Evolutionary conservation across 2,329 filamentous ascomycete species (phyloP), one percentile per base, ranked within the genome.

Genomic region (Colletotrichum tropicale): DNA sequence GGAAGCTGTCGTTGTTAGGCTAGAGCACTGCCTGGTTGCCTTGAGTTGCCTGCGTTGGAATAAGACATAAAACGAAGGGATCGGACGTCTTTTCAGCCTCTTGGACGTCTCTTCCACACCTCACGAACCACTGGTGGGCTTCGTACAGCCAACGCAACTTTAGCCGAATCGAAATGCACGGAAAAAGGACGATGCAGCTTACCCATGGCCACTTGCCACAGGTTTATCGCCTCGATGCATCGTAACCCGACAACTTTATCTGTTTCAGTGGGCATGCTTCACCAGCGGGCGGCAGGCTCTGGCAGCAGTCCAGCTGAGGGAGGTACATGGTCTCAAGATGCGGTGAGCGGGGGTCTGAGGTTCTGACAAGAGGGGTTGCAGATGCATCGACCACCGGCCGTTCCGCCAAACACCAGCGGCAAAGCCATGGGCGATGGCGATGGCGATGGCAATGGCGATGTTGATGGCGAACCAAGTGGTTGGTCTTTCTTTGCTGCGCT

Each of bases 141-240:
- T 34, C 26, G 43, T 18, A 68, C 32, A 21, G 21, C n/a, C 13
- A 32, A 43, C 62, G 43, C 38, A 18, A 56, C 43, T 12, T 55
- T 28, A 48, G 30, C n/a, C n/a, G 58, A 26, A 24, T 13, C 15
- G 30, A 26, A 30, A 70, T 30, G 60, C 60, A 34, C 21, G 28
- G 30, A 28, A 67, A 24, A 30, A 66, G 24, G 52, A 52, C 26
- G 61, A 30, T 67, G 32, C 61, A 72, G 69, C 55, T 64, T 75
- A 62, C 69, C 72, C 55, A 72, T 75, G 61, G 36, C 28, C 48
- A 24, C 15, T 71, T 71, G 72, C 72, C 61, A 74, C 69, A 72
- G 72, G 10, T 61, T 67, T n/a, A 62, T 58, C 55, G 48, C 15
- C 34, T 70, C 16, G 18, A 61, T 56, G 15, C 30, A 48, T 9